Evolutionary conservation across 2,329 filamentous ascomycete species (phyloP).

Genomic region (Colletotrichum navitas): DNA sequence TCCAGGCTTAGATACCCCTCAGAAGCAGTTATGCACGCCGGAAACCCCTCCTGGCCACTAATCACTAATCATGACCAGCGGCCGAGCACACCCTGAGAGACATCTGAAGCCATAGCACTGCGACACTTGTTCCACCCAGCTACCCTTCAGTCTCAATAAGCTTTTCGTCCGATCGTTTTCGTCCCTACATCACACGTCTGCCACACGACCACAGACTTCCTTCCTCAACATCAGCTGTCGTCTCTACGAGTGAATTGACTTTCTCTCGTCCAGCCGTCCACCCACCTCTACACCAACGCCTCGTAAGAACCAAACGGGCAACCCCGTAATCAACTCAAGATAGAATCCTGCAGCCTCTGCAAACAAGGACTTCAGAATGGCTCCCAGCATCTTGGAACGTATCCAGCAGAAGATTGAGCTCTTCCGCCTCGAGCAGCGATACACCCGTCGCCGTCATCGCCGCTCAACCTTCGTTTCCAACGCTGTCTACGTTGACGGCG

Average conservation of each 20-base stretch:
- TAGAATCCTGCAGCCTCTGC: not conserved
- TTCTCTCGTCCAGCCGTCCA: constrained; percentile 16
- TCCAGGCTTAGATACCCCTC: no score
- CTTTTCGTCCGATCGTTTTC: constrained; percentile 30
- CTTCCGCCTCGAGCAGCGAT: constrained; percentile 94
- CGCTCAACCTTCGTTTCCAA: constrained; percentile 91
- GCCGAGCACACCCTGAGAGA: no score
- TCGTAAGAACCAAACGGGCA: constrained; percentile 10
- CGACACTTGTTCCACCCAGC: not conserved
- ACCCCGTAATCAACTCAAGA: not conserved
- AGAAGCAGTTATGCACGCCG: no score
- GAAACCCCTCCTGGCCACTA: no score
- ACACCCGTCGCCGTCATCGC: constrained; percentile 87
- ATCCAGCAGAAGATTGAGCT: constrained; percentile 83
- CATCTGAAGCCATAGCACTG: not conserved
- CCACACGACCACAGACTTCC: constrained; percentile 3
- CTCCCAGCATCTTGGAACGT: constrained; percentile 67
- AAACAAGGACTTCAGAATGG: constrained; percentile 51
- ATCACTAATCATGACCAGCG: no score
- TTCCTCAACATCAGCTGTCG: not conserved
- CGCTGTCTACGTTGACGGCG: constrained; percentile 93
- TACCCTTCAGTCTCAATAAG: constrained; percentile 25
- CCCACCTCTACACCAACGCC: not conserved
- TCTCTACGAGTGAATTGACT: constrained; percentile 23
- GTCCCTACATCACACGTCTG: constrained; percentile 23